Evolutionary conservation across 2,329 filamentous ascomycete species (phyloP).

Genomic region (Hypomyces perniciosus): DNA sequence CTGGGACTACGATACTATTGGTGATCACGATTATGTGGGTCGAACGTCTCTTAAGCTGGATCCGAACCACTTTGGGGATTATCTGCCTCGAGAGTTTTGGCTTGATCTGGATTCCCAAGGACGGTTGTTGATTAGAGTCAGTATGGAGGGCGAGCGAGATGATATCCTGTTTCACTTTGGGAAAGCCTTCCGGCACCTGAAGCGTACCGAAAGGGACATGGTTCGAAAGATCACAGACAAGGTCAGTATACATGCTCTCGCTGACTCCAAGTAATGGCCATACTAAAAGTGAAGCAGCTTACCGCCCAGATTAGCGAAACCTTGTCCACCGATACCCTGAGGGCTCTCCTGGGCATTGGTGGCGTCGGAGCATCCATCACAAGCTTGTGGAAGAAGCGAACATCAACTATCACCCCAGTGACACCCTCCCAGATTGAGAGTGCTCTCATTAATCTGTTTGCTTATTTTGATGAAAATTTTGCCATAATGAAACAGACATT

Average conservation of each 20-base stretch:
- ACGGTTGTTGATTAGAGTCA: constrained; percentile 79
- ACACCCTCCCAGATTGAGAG: constrained; percentile 71
- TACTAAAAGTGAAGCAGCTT: constrained; percentile 48
- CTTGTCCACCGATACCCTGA: constrained; percentile 75
- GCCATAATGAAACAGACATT: constrained; percentile 97
- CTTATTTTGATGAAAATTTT: constrained; percentile 98
- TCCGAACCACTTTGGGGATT: constrained; percentile 94
- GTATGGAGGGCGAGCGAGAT: constrained; percentile 97
- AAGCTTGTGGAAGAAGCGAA: constrained; percentile 58
- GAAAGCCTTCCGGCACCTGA: constrained; percentile 90
- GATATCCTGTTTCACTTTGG: constrained; percentile 99
- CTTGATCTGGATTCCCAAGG: constrained; percentile 95
- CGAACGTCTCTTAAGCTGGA: constrained; percentile 97
- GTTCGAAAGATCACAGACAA: constrained; percentile 97
- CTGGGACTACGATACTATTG: constrained; percentile 97
- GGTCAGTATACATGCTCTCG: constrained; percentile 44
- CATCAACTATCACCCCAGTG: constrained; percentile 49
- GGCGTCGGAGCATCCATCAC: constrained; percentile 67
- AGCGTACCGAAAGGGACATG: constrained; percentile 96
- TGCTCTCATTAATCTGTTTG: constrained; percentile 77
- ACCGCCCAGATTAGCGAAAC: constrained; percentile 88
- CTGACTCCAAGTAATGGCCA: neutral
- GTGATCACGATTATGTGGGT: constrained; percentile 95
- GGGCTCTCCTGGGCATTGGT: constrained; percentile 63
- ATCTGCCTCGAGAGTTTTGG: constrained; percentile 94